Base-by-base conservation (phyloP, 1,284 basidiomycete species). In the Trametes sp. region DNA sequence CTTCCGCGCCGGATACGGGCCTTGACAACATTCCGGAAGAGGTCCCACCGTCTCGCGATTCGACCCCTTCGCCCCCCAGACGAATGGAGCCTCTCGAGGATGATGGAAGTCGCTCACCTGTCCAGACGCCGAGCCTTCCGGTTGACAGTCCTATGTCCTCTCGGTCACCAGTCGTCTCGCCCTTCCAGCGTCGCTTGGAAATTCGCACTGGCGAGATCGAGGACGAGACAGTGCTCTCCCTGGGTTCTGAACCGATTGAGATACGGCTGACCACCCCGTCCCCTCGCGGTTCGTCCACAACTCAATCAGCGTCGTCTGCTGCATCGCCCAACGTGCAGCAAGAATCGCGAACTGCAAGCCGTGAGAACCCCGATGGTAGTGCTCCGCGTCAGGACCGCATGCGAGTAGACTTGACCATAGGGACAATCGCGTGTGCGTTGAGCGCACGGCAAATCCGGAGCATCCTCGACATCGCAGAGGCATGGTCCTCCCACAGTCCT, bases 201-300 rank as follows among this genome's bases (percentile, higher is more conserved):
- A 29, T 64, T 2, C 36, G 55, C 19, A 54, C 64, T 0, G 51
- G 56, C 9, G 73, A 73, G 35, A 65, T 73, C 26, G 67, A 69
- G 56, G 82, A 83, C 33, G 83, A 86, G 49, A 74, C 75, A 3
- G 67, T 93, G 24, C 57, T 90, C 26, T 87, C 87, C 2, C 80
- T 91, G 53, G 84, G 85, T 29, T 72, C 80, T 36, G 82, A 86
- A 24, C 84, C 90, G 16, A 79, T 91, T 51, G 70, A 82, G 5
- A 65, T 92, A 54, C 80, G 79, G 56, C 70, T 90, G 19, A 78
- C 77, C n/a, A 89, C 84, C 0, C 82, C 84, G 3, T n/a, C 51
- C n/a, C 35, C 61, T 1, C 50, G 49, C 2, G n/a, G 24, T 19
- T 21, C 36, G 51, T 2, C 19, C 16, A 5, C 28, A 48, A 28